These are phyloP conservation scores for Beauveria rudraprayagi DNA, from an alignment of 2,329 filamentous ascomycete genomes.

Conservation along the genomic window DNA sequence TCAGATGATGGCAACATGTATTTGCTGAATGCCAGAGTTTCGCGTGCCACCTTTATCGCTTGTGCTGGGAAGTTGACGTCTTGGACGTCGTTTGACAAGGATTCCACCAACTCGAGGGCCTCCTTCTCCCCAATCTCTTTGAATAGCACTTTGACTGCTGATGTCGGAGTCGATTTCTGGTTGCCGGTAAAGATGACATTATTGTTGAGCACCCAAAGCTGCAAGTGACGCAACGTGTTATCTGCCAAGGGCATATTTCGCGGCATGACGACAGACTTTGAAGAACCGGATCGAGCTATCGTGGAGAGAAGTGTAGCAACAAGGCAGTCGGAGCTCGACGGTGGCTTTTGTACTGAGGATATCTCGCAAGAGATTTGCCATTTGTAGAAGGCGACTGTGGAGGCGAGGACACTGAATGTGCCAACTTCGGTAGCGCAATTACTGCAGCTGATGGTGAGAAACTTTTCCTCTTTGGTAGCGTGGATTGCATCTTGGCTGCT, in stretches of 20 bases:
- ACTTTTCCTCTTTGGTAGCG: constrained; percentile 18
- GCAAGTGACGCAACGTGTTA: constrained; percentile 24
- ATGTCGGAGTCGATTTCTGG: constrained; percentile 18
- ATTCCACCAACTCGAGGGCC: constrained; percentile 41
- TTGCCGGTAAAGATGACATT: constrained; percentile 42
- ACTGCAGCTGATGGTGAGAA: constrained; percentile 36
- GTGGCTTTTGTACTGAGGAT: constrained; percentile 18
- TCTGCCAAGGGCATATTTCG: not conserved
- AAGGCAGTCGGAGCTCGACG: constrained; percentile 41
- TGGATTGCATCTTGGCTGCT: constrained; percentile 22
- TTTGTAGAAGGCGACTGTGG: constrained; percentile 46
- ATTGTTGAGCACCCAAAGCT: constrained; percentile 50
- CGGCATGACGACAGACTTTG: constrained; percentile 46
- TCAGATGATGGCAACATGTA: constrained; percentile 46
- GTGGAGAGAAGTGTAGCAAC: constrained; percentile 45
- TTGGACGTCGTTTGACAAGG: constrained; percentile 47
- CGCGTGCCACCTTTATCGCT: constrained; percentile 38
- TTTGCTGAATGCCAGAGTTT: constrained; percentile 40
- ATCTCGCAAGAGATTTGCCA: constrained; percentile 43
- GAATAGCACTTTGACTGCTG: constrained; percentile 48
- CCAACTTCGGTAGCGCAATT: constrained; percentile 40
- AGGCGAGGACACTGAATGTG: constrained; percentile 35
- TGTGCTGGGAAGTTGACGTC: constrained; percentile 47
- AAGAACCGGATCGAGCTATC: constrained; percentile 47
- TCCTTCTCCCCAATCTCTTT: constrained; percentile 33